These are phyloP conservation scores for Epicoccum nigrum DNA, from an alignment of 2,329 filamentous ascomycete genomes.

Conservation along the genomic window DNA sequence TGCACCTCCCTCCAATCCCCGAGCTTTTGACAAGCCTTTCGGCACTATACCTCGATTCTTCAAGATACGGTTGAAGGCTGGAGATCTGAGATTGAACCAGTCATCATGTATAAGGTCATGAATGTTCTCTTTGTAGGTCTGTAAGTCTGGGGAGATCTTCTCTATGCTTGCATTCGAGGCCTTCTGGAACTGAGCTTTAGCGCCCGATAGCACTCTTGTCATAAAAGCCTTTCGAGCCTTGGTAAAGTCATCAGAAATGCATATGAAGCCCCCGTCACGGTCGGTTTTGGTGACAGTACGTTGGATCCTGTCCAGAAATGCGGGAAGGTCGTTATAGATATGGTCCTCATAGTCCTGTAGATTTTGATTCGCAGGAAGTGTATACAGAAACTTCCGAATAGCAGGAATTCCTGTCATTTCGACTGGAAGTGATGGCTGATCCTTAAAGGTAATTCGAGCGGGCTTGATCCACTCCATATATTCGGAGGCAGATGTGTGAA, in stretches of 20 bases:
- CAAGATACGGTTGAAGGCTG: slow-evolving; percentile 23
- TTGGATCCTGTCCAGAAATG: slow-evolving; percentile 24
- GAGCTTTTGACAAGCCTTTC: slow-evolving; percentile 22
- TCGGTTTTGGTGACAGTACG: slow-evolving; percentile 13
- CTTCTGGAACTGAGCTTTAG: not conserved
- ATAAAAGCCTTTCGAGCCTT: not conserved
- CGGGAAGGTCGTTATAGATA: slow-evolving; percentile 7
- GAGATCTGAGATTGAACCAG: slow-evolving; percentile 14
- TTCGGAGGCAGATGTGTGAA: slow-evolving; percentile 24
- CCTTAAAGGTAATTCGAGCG: not conserved
- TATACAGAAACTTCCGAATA: slow-evolving; percentile 20
- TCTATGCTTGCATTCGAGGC: not conserved
- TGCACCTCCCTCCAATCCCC: slow-evolving; percentile 21
- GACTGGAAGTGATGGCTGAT: slow-evolving; percentile 19
- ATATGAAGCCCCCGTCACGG: slow-evolving; percentile 21
- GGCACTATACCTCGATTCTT: slow-evolving; percentile 20
- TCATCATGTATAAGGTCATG: not conserved
- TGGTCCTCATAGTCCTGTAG: slow-evolving; percentile 19
- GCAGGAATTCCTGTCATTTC: slow-evolving; percentile 25
- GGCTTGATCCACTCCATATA: slow-evolving; percentile 29
- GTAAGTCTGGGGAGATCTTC: not conserved
- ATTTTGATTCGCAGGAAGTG: slow-evolving; percentile 23
- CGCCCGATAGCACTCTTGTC: not conserved
- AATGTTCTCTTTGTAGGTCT: slow-evolving; percentile 9
- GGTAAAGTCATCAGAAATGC: slow-evolving; percentile 25